A percentile compares a stretch with the other conserved stretches of the same genome.
These are phyloP conservation scores for Porodaedalea pini DNA, from an alignment of 1,284 basidiomycete genomes.

Conservation along the genomic window DNA sequence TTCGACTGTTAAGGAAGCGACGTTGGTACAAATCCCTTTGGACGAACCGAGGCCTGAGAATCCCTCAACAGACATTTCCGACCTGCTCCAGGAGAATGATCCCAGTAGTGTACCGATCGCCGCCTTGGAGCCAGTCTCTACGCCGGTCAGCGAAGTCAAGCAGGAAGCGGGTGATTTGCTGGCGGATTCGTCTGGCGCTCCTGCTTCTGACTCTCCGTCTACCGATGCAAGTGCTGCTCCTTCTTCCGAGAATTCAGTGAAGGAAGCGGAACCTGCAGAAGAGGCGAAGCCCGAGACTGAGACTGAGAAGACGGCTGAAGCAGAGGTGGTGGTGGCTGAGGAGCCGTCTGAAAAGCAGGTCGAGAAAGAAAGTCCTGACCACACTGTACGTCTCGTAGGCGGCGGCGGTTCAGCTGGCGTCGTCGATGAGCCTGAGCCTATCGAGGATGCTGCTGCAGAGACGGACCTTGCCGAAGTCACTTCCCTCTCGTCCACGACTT, in stretches of 20 bases:
- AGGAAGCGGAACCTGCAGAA: constrained; percentile 17
- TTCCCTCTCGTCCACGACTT: constrained; percentile 24
- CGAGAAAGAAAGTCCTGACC: constrained; percentile 23
- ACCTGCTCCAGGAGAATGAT: constrained; percentile 13
- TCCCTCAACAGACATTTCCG: constrained; percentile 2
- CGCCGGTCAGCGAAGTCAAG: constrained; percentile 8
- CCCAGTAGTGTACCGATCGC: constrained; percentile 8
- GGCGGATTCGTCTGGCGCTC: constrained; percentile 2
- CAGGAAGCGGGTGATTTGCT: neutral
- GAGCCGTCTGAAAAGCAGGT: constrained; percentile 8
- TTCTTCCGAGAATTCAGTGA: constrained; percentile 19
- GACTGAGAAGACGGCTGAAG: neutral
- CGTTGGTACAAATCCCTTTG: constrained; percentile 16
- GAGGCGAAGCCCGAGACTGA: neutral
- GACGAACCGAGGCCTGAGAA: constrained; percentile 10
- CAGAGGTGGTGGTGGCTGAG: constrained; percentile 25
- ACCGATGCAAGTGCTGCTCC: neutral
- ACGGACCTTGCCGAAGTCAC: constrained; percentile 28
- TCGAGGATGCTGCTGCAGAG: constrained; percentile 19
- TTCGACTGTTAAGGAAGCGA: constrained; percentile 19
- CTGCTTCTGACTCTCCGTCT: neutral
- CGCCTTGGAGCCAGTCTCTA: constrained; percentile 13
- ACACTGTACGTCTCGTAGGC: constrained; percentile 57
- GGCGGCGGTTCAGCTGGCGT: constrained; percentile 42
- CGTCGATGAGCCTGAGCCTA: constrained; percentile 30